Evolutionary conservation across 305 asterid species (phyloP).

Genomic region (Fraxinus greggii): DNA sequence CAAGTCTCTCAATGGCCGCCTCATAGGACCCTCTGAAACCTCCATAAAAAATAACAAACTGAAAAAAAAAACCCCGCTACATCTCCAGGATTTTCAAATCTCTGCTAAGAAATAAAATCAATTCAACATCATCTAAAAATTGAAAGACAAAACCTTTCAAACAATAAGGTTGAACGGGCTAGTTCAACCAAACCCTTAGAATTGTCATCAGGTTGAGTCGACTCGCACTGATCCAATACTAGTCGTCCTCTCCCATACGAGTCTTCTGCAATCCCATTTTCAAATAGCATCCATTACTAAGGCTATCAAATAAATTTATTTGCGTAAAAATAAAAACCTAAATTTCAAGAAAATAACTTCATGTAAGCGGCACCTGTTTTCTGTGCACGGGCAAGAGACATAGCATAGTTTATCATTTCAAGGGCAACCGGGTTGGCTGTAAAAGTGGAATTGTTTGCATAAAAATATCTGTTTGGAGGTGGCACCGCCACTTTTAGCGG

Average conservation of each 20-base stretch:
- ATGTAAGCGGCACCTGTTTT: constrained; percentile 54
- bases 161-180: constrained; percentile 74
- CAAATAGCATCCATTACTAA: not conserved
- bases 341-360: not conserved
- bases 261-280: constrained; percentile 51
- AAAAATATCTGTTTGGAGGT: constrained; percentile 37
- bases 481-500: constrained; percentile 24
- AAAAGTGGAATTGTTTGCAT: constrained; percentile 24
- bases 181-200: constrained; percentile 77
- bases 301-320: not conserved
- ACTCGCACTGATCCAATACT: constrained; percentile 83
- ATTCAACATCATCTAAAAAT: not conserved
- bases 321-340: not conserved
- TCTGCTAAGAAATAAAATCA: not conserved
- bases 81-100: not conserved
- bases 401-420: constrained; percentile 82
- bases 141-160: constrained; percentile 48
- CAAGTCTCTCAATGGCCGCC: constrained; percentile 74
- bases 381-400: constrained; percentile 64
- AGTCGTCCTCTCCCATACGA: constrained; percentile 65
- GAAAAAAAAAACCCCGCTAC: not conserved
- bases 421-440: constrained; percentile 57
- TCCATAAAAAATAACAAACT: not conserved
- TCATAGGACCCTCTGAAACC: constrained; percentile 55
- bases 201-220: constrained; percentile 64